Evolutionary conservation across 1,139 yeast genomes (phyloP).

Genomic region (Yarrowia galli): DNA sequence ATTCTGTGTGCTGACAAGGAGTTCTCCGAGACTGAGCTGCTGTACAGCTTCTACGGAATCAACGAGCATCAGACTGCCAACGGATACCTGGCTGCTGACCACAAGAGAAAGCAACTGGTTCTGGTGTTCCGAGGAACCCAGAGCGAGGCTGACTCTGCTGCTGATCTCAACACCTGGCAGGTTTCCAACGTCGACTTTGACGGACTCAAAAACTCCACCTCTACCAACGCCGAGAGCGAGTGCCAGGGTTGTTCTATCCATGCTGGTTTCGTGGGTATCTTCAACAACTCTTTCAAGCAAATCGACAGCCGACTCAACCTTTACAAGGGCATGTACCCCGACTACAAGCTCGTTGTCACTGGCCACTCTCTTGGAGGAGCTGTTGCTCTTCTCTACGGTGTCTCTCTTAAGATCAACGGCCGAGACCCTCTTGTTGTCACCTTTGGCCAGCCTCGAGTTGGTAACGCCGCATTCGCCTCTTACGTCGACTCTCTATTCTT

Average conservation of each 20-base stretch:
- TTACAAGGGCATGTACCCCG: constrained; percentile 53
- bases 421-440: constrained; percentile 61
- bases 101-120: constrained; percentile 51
- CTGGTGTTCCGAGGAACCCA: constrained; percentile 66
- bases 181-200: constrained; percentile 53
- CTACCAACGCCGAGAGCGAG: constrained; percentile 41
- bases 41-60: constrained; percentile 20
- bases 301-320: constrained; percentile 49
- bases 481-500: constrained; percentile 60
- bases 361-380: constrained; percentile 85
- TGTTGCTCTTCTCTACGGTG: constrained; percentile 64
- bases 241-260: constrained; percentile 67
- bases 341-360: constrained; percentile 59
- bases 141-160: constrained; percentile 62
- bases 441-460: constrained; percentile 69
- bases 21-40: constrained; percentile 22
- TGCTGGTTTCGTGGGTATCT: constrained; percentile 58
- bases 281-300: constrained; percentile 51
- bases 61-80: constrained; percentile 37
- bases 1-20: constrained; percentile 21
- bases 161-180: constrained; percentile 56
- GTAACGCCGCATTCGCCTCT: constrained; percentile 58
- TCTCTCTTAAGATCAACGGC: constrained; percentile 63
- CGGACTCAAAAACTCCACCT: constrained; percentile 41
- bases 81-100: constrained; percentile 56